Evolutionary conservation across 2,329 filamentous ascomycete species (phyloP).

Genomic region (Diaporthe citri): DNA sequence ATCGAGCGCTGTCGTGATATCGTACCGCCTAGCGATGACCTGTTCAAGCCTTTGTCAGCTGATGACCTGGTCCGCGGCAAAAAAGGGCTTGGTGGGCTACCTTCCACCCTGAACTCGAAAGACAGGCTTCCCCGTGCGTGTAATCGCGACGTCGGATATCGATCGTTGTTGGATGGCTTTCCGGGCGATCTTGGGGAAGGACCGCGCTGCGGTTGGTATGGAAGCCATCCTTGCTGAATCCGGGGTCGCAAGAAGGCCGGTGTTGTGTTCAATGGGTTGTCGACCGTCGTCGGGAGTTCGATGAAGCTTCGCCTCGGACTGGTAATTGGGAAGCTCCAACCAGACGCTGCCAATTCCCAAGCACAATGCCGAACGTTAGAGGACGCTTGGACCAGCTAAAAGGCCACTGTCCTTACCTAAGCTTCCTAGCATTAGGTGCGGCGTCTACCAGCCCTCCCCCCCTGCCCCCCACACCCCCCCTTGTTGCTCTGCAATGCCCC

Average conservation of each 20-base stretch:
- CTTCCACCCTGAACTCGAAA: conserved; percentile 90
- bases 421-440: not conserved
- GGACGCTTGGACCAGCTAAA: conserved; percentile 36
- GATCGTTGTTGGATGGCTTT: conserved; percentile 64
- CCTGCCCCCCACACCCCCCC: not conserved
- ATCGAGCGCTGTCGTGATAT: not conserved
- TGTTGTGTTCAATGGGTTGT: conserved; percentile 48
- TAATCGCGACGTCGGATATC: conserved; percentile 89
- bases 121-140: conserved; percentile 95
- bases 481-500: not conserved
- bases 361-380: conserved; percentile 34
- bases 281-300: conserved; percentile 37
- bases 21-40: conserved; percentile 88
- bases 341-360: conserved; percentile 41
- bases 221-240: conserved; percentile 64
- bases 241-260: conserved; percentile 49
- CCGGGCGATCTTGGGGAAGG: conserved; percentile 61
- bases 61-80: conserved; percentile 45
- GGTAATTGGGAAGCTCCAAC: conserved; percentile 35
- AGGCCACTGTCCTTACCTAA: conserved; percentile 32
- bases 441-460: not conserved
- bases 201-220: conserved; percentile 68
- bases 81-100: conserved; percentile 60
- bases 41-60: conserved; percentile 51
- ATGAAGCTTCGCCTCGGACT: conserved; percentile 45